Evolutionary conservation across 768 basidiomycete species (phyloP), one percentile per base, ranked within the genome.

Genomic region (Termitomyces sp.): DNA sequence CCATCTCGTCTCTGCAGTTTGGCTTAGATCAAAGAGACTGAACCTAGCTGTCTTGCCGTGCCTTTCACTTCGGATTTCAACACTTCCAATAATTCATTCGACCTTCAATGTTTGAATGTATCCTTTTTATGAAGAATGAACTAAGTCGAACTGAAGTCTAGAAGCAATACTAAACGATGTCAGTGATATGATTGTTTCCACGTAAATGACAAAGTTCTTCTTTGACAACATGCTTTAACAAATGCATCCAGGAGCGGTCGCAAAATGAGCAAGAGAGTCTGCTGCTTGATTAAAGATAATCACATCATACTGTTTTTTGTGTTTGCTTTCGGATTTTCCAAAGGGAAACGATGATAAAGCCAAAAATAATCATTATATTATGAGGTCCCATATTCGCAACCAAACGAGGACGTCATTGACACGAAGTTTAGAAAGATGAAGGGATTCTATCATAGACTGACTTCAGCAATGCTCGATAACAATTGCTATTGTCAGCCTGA

Each of bases 101-200:
- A 63, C 61, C 26, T 55, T 55, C 22, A 68, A 37, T 65, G 59
- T 56, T 66, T 67, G 60, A 56, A 67, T 10, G 57, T 60, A 12
- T 62, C 47, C 62, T 61, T 54, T 66, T 69, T 41, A 36, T 22
- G 63, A 65, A 65, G 20, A 66, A 66, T n/a, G n/a, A n/a, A n/a
- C n/a, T n/a, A n/a, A n/a, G n/a, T n/a, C n/a, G n/a, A 13, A 56
- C 56, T 28, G 16, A 20, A 36, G 45, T 39, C 65, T 41, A 18
- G 60, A 60, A 15, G 60, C 59, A 5, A 39, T 39, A 15, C 4
- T 36, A 13, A 36, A 34, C 10, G 33, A 34, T 12, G 15, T 15
- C 15, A 36, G 3, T 33, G 33, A 12, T 9, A 34, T 12, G 1
- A 34, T 9, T 12, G 36, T 36, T 36, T 15, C 2, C 18, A 39